Conservation (phyloP, 257 asterid species). For the Datura wrightii region DNA sequence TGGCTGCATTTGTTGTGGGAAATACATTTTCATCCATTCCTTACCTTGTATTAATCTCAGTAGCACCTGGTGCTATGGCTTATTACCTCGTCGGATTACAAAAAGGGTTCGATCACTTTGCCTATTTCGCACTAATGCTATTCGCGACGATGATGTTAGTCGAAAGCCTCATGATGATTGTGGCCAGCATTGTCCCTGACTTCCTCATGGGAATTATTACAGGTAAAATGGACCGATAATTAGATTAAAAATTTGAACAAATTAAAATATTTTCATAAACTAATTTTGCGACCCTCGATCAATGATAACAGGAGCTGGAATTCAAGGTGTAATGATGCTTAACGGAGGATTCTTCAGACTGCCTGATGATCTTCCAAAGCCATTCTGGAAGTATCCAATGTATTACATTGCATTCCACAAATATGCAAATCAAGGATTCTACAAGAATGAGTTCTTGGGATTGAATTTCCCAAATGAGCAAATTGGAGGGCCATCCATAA, state of each 20-base stretch:
- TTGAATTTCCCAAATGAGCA: constrained; percentile 45
- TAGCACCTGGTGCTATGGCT: constrained; percentile 55
- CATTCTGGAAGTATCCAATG: constrained; percentile 63
- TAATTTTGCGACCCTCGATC: not conserved
- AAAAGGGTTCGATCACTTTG: constrained; percentile 50
- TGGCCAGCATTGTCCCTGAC: constrained; percentile 57
- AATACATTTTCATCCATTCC: constrained; percentile 70
- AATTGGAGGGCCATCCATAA: constrained; percentile 37
- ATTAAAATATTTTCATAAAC: not conserved
- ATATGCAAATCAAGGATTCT: constrained; percentile 62
- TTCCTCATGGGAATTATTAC: constrained; percentile 65
- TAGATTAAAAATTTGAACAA: fast-evolving
- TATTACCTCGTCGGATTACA: constrained; percentile 67
- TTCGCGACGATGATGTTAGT: constrained; percentile 63
- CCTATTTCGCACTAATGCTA: constrained; percentile 44
- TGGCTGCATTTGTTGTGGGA: constrained; percentile 54
- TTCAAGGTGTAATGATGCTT: constrained; percentile 65
- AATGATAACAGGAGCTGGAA: constrained; percentile 49
- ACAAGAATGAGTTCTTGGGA: constrained; percentile 62
- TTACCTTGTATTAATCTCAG: constrained; percentile 51
- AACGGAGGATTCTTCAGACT: constrained; percentile 60
- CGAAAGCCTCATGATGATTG: constrained; percentile 68
- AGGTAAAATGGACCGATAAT: not conserved
- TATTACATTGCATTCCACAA: constrained; percentile 60
- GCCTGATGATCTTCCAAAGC: constrained; percentile 61